Conservation (phyloP, 441 rosid genomes). For the Arabidopsis hybrid region DNA sequence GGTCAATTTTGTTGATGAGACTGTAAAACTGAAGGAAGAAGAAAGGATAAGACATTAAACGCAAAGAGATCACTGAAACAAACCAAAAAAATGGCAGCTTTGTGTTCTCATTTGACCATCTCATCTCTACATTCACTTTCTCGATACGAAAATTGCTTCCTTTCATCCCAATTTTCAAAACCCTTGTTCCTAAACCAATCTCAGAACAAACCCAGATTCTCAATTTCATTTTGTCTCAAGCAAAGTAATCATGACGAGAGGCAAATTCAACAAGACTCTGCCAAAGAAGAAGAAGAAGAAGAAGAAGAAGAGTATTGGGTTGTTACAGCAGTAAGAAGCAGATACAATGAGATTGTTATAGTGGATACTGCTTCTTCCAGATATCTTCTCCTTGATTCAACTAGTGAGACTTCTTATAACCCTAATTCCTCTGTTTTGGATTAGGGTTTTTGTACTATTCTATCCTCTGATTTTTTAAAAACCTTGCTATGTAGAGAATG, state of each 20-base stretch:
- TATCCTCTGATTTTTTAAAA: constrained; percentile 21
- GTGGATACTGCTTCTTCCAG: constrained; percentile 67
- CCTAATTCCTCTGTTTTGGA: neutral
- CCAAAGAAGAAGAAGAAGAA: neutral
- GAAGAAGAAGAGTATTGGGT: constrained; percentile 66
- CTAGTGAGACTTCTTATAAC: neutral
- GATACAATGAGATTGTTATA: constrained; percentile 74
- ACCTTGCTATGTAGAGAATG: constrained; percentile 57
- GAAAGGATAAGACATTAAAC: constrained; percentile 26
- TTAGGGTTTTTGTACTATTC: neutral
- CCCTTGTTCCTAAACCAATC: constrained; percentile 30
- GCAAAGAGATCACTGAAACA: constrained; percentile 10
- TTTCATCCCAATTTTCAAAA: constrained; percentile 32
- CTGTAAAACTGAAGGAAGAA: neutral
- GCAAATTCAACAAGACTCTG: constrained; percentile 12
- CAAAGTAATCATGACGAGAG: constrained; percentile 16
- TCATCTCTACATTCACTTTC: constrained; percentile 34
- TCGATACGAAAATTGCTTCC: constrained; percentile 27
- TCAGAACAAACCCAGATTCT: constrained; percentile 41
- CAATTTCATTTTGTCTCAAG: constrained; percentile 39
- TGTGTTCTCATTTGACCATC: constrained; percentile 16
- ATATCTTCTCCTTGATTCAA: constrained; percentile 72
- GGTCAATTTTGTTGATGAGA: neutral
- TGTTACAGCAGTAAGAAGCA: constrained; percentile 61
- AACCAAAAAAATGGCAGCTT: constrained; percentile 38